Conservation (phyloP, 371 early-diverging fungal genomes). For the Mortierella sp. region DNA sequence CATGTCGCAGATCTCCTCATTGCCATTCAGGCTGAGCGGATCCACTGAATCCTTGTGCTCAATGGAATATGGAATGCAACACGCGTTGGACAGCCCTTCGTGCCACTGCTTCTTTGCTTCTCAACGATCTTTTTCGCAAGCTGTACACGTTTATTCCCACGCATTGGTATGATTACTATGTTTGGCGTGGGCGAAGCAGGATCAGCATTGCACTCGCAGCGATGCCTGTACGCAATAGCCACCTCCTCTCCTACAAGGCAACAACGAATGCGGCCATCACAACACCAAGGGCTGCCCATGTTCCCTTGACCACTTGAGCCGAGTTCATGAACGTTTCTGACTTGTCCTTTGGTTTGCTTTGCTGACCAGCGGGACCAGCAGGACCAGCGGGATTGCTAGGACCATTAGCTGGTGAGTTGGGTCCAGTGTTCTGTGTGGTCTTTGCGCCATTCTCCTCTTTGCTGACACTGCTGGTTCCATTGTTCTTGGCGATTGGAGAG, state of each 20-base stretch:
- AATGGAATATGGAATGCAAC: constrained; percentile 43
- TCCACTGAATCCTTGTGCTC: background rate
- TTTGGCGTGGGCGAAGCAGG: background rate
- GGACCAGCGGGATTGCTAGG: no score
- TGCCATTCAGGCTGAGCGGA: constrained; percentile 27
- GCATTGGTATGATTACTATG: background rate
- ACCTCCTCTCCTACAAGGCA: constrained; percentile 18
- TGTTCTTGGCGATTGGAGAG: background rate
- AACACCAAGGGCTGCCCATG: constrained; percentile 26
- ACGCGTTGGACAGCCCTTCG: no score
- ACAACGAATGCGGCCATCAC: constrained; percentile 6
- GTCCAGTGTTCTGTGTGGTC: no score
- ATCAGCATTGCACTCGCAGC: background rate
- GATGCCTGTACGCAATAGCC: no score
- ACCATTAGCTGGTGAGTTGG: no score
- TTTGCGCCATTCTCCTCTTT: background rate
- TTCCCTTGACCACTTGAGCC: constrained; percentile 16
- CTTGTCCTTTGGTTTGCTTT: no score
- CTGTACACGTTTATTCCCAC: background rate
- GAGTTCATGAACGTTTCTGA: background rate
- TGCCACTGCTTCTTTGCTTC: background rate
- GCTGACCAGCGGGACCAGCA: no score
- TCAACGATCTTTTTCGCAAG: background rate
- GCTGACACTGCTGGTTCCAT: background rate
- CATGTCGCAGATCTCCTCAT: no score